Evolutionary conservation across 1,139 yeast genomes (phyloP), one percentile per base, ranked within the genome.

Genomic region (Kodamaea arcana): DNA sequence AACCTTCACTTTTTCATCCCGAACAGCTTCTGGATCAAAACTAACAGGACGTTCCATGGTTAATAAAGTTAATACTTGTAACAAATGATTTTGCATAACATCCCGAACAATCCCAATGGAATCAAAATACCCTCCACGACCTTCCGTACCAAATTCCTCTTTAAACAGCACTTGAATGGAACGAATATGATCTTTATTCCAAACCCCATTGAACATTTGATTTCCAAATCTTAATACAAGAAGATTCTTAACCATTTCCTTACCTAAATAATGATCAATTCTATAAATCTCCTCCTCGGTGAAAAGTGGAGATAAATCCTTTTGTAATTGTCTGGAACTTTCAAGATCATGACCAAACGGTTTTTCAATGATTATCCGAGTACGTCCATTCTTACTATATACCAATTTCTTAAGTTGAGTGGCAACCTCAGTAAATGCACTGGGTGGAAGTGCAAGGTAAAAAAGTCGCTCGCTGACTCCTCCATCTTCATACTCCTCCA

Each of bases 71-170:
- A 92, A 69, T 18, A 92, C 94, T 67, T 92, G 99, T 53, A 92
- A 72, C 54, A 92, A 66, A 65, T 92, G 99, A 72, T 92, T 92
- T 69, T 92, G 99, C 88, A 94, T 90, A 35, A 92, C 97, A 57
- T 92, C 99, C 63, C 99, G 80, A 47, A 92, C 86, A 54, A 92
- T 92, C 40, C 99, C 99, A 54, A 90, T 87, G 41, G 74, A 72
- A 63, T 94, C 97, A 56, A 94, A 92, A 69, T 92, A 92, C 26
- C 98, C 98, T 47, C 98, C 98, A 56, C 99, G 80, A 41, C 98
- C 98, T 64, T 92, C 97, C 30, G 98, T 92, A 40, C 98, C 98
- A 52, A 94, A 90, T 10, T 92, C 84, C 65, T 92, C 99, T 67
- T 94, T 94, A 70, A 92, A 90, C 15, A 92, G 75, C 47, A 92